Base-by-base conservation (phyloP, 176 grass and related monocot genomes). In the Carex littledalei region DNA sequence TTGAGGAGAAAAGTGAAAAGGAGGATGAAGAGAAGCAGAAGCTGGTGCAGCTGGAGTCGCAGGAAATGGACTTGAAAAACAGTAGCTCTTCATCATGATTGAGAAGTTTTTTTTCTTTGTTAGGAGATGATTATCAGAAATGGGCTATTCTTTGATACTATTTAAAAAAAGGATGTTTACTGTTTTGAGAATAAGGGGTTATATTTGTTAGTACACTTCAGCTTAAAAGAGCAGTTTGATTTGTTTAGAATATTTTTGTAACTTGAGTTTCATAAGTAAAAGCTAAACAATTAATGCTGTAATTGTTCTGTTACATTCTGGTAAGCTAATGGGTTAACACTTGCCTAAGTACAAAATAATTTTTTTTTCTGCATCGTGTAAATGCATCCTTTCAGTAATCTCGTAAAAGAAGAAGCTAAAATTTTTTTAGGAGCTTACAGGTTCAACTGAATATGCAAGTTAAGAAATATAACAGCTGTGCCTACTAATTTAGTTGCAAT, bases 1-100 rank as follows among this genome's bases (percentile, higher is more conserved):
- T 68, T 66, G 37, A 68, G 81, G 86, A 88, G 41, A 20, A 20
- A 3, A 86, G 34, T 26, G 81, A 20, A 53, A 76, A 79, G 9
- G 62, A 70, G 43, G 87, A 91, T 47, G 82, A 81, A 81, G 89
- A 94, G 85, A 91, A 87, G 24, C 87, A 85, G 72, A 81, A 63
- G n/a, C 62, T 91, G 72, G 78, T 94, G 61, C 60, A 83, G n/a
- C 13, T 83, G 81, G 61, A 67, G 43, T 78, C 74, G 5, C 74
- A 67, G 41, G 81, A 83, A 83, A 63, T 39, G 21, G 12, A 65
- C 41, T 82, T 10, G 15, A 64, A 82, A 49, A 82, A 34, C 3
- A 66, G 60, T 22, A 83, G 81, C 43, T 31, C 62, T 69, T 83
- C 60, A 35, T 47, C 41, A 50, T 83, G 63, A 83, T 68, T 54